A percentile compares a stretch with the other conserved stretches of the same genome.
Evolutionary conservation across 371 early-diverging fungal species (phyloP).

Genomic region (Smittium culicis): DNA sequence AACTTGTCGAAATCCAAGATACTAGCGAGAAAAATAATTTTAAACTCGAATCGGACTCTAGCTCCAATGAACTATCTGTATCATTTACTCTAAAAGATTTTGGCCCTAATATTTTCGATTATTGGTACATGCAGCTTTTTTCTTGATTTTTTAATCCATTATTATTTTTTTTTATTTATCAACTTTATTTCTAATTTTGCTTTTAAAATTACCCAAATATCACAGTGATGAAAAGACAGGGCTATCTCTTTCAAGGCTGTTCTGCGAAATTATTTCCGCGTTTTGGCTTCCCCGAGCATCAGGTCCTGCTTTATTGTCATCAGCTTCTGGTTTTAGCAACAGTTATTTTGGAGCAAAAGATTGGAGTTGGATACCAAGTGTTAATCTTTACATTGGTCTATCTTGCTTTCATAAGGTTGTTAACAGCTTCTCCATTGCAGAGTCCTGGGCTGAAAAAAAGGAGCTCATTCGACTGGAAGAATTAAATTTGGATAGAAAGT

Average conservation of each 20-base stretch:
- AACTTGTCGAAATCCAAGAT: background rate
- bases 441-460: background rate
- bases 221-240: background rate
- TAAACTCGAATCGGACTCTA: background rate
- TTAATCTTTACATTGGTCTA: background rate
- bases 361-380: background rate
- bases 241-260: background rate
- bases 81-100: background rate
- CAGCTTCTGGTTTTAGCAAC: no score
- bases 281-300: slow-evolving; percentile 7
- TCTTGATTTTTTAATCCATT: background rate
- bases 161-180: background rate
- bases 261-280: background rate
- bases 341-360: background rate
- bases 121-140: background rate
- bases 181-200: no score
- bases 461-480: background rate
- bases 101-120: background rate
- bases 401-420: background rate
- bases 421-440: background rate
- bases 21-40: background rate
- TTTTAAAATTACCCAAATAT: no score
- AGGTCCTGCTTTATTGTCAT: background rate
- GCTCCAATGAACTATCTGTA: no score
- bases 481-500: background rate